Evolutionary conservation across 257 asterid genomes (phyloP).

Genomic region (Solanum clarkiae): DNA sequence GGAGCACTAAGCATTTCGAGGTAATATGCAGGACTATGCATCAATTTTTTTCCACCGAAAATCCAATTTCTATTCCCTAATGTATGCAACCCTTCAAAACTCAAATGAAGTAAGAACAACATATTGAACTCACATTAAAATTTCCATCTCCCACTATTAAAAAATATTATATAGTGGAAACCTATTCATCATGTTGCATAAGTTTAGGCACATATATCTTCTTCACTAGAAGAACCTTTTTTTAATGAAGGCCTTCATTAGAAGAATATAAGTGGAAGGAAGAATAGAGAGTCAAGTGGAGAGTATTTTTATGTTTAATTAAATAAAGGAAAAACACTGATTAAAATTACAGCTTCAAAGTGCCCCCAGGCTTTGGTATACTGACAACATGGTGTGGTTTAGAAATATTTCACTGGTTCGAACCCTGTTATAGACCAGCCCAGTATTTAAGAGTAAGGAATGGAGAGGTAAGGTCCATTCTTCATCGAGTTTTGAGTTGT

Average conservation of each 20-base stretch:
- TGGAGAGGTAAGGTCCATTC: background rate
- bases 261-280: background rate
- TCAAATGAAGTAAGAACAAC: background rate
- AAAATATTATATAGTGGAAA: background rate
- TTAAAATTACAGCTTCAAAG: background rate
- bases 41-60: background rate
- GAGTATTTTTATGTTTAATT: background rate
- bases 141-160: background rate
- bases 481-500: background rate
- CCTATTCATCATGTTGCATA: background rate
- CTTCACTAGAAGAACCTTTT: background rate
- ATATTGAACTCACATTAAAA: background rate
- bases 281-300: background rate
- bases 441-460: background rate
- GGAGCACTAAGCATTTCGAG: background rate
- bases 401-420: background rate
- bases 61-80: background rate
- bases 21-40: background rate
- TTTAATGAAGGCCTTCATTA: background rate
- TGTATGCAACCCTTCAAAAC: background rate
- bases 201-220: background rate
- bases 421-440: background rate
- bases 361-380: background rate
- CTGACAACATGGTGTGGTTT: background rate
- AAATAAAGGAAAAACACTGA: background rate